These are phyloP conservation scores for Eurotiales sp. DNA, from an alignment of 2,329 filamentous ascomycete genomes.

Conservation along the genomic window DNA sequence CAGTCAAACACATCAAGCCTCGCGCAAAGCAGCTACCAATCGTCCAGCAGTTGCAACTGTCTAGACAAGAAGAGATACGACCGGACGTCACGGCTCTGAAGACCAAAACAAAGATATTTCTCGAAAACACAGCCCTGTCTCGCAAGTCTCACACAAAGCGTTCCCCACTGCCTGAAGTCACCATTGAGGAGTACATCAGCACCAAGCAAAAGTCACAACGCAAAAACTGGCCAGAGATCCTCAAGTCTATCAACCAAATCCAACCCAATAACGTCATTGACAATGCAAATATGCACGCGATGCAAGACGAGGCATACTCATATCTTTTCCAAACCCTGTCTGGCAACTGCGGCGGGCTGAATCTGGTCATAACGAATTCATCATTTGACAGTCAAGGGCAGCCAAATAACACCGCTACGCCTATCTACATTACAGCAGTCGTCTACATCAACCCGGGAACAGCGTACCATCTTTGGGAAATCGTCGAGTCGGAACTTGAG, in stretches of 20 bases:
- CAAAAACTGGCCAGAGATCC: not conserved
- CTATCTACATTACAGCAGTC: not conserved
- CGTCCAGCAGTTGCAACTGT: no score
- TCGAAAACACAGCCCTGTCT: not conserved
- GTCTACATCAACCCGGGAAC: conserved; percentile 7
- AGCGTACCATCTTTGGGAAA: not conserved
- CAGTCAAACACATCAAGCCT: not conserved
- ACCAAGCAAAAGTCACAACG: not conserved
- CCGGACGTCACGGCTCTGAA: not conserved
- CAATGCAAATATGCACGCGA: no score
- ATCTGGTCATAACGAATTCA: not conserved
- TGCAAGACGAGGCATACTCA: not conserved
- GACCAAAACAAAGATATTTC: not conserved
- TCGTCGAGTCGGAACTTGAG: not conserved
- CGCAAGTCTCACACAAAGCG: no score
- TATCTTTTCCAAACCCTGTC: not conserved
- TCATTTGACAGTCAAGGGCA: no score
- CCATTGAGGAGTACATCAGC: not conserved
- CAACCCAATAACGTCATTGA: not conserved
- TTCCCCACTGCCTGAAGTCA: not conserved
- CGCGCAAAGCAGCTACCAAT: not conserved
- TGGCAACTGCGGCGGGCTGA: not conserved
- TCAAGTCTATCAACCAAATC: not conserved
- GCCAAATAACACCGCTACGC: no score
- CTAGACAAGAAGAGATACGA: no score